These are phyloP conservation scores for Alternaria consortialis DNA, from an alignment of 2,329 filamentous ascomycete genomes.

Conservation along the genomic window DNA sequence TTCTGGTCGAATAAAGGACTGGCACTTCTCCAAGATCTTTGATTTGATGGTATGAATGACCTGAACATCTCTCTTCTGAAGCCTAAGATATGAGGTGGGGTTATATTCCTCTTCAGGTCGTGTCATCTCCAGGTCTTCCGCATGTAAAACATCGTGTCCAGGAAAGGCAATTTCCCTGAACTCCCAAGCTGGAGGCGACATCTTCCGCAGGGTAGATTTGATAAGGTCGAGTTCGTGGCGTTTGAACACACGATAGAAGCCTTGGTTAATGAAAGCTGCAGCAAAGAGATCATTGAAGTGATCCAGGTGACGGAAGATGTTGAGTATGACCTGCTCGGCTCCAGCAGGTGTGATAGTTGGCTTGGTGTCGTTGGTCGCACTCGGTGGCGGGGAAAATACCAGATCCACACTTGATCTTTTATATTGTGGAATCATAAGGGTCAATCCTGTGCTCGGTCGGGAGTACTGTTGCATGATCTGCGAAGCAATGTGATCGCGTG, in stretches of 20 bases:
- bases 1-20: slow-evolving; percentile 65
- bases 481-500: slow-evolving; percentile 43
- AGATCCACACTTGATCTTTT: slow-evolving; percentile 35
- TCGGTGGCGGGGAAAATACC: slow-evolving; percentile 30
- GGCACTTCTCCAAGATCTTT: slow-evolving; percentile 64
- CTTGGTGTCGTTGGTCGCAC: slow-evolving; percentile 26
- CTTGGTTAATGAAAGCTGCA: slow-evolving; percentile 62
- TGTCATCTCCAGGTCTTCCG: slow-evolving; percentile 55
- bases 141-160: slow-evolving; percentile 54
- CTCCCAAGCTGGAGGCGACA: slow-evolving; percentile 68
- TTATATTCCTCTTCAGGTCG: slow-evolving; percentile 63
- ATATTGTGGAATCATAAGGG: slow-evolving; percentile 34
- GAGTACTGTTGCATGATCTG: slow-evolving; percentile 35
- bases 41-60: slow-evolving; percentile 64
- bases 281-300: slow-evolving; percentile 65
- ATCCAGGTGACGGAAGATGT: slow-evolving; percentile 60
- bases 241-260: slow-evolving; percentile 67
- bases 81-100: slow-evolving; percentile 60
- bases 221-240: slow-evolving; percentile 64
- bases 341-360: slow-evolving; percentile 53
- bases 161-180: slow-evolving; percentile 66
- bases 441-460: slow-evolving; percentile 29
- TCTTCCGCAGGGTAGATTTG: slow-evolving; percentile 60
- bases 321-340: slow-evolving; percentile 61
- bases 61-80: slow-evolving; percentile 62